Conservation (phyloP, 1,284 basidiomycete genomes). For the Leccinum subrobustum region DNA sequence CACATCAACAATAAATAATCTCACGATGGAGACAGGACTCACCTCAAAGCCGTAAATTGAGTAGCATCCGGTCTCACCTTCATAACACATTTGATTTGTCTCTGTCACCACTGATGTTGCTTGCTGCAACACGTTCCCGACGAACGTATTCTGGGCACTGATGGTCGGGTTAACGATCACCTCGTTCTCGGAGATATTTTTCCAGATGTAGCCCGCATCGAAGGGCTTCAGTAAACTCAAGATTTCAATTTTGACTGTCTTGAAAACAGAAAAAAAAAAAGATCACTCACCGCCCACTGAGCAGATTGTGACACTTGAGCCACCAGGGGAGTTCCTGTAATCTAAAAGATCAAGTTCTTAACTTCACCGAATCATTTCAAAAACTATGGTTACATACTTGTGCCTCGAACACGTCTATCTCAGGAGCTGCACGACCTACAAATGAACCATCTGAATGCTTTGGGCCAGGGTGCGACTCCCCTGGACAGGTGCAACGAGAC, state of each 20-base stretch:
- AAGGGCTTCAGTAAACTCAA: conserved; percentile 40
- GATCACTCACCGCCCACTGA: conserved; percentile 59
- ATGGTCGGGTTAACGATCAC: conserved; percentile 48
- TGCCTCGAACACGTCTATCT: conserved; percentile 52
- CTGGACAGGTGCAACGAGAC: conserved; percentile 59
- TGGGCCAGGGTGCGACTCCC: conserved; percentile 60
- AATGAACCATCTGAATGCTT: conserved; percentile 50
- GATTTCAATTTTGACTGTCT: conserved; percentile 1
- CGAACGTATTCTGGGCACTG: conserved; percentile 51
- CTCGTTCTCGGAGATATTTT: conserved; percentile 43
- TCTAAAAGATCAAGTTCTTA: conserved; percentile 28
- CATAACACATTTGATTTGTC: conserved; percentile 54
- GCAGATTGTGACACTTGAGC: conserved; percentile 64
- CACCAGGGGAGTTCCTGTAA: conserved; percentile 41
- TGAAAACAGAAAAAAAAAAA: background rate
- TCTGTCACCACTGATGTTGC: conserved; percentile 55
- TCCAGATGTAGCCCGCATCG: conserved; percentile 42
- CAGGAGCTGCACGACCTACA: conserved; percentile 52
- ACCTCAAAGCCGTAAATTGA: conserved; percentile 57
- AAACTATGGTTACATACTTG: conserved; percentile 24
- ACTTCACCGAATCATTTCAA: background rate
- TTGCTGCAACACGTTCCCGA: conserved; percentile 59
- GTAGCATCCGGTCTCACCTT: conserved; percentile 44
- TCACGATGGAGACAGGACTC: conserved; percentile 28
- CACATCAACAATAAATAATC: background rate